Conservation (phyloP, 2,329 filamentous ascomycete genomes). For the Aphanocladium album region DNA sequence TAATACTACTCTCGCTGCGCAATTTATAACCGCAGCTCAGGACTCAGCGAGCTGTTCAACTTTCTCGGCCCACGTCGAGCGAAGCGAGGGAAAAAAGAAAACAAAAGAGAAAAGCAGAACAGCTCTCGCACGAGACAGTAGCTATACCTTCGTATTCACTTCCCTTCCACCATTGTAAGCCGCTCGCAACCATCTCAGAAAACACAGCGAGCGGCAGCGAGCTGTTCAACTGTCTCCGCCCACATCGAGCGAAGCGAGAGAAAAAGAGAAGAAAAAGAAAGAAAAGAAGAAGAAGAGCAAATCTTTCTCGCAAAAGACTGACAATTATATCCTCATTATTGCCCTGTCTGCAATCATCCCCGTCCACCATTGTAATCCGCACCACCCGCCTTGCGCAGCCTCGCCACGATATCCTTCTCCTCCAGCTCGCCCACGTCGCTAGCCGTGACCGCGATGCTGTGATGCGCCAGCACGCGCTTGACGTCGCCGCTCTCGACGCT, state of each 20-base stretch:
- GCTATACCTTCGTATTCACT: too few species aligned
- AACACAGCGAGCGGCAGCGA: background rate
- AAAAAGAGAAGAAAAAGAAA: background rate
- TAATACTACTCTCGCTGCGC: too few species aligned
- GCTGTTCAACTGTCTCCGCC: background rate
- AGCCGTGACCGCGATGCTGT: constrained; percentile 61
- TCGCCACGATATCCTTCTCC: constrained; percentile 55
- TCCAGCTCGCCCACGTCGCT: constrained; percentile 55
- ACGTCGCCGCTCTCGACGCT: constrained; percentile 63
- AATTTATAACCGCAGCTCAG: too few species aligned
- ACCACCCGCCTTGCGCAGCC: constrained; percentile 61
- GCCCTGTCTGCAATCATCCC: constrained; percentile 25
- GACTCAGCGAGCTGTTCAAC: too few species aligned
- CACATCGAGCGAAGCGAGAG: background rate
- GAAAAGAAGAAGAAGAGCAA: too few species aligned
- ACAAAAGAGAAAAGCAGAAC: too few species aligned
- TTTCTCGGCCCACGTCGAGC: too few species aligned
- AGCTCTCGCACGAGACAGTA: too few species aligned
- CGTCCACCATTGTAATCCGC: constrained; percentile 67
- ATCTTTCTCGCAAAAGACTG: too few species aligned
- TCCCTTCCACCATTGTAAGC: background rate
- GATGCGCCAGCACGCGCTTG: constrained; percentile 58
- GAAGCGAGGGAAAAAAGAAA: too few species aligned
- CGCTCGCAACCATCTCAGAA: background rate
- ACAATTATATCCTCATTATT: too few species aligned